Percentiles rank a stretch among this genome's conserved stretches.
phyloP scores from a whole-genome alignment of 257 asterid genomes.

The Nicotiana paniculata region DNA sequence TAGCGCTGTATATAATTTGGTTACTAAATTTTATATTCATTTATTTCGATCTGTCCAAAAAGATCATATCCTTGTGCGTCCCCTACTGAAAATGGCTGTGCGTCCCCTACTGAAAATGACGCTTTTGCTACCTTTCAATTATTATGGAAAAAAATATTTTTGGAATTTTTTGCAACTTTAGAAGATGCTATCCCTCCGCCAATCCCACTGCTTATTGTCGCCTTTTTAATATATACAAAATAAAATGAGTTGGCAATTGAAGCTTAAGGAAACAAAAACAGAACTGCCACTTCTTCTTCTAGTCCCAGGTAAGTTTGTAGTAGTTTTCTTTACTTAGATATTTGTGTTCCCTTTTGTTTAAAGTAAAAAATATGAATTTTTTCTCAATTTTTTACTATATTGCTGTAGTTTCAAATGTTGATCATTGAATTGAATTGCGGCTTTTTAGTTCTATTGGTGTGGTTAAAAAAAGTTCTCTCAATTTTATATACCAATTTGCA shows the following conservation, averaged over 20 bases:
- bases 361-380: neutral
- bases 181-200: neutral
- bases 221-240: neutral
- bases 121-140: neutral
- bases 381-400: neutral
- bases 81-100: neutral
- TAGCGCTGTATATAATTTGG: no score
- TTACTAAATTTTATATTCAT: no score
- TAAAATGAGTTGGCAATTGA: neutral
- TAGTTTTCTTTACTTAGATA: neutral
- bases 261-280: neutral
- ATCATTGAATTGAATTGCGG: neutral
- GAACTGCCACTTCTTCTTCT: neutral
- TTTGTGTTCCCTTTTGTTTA: neutral
- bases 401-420: neutral
- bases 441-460: neutral
- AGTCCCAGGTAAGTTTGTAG: neutral
- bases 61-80: no score
- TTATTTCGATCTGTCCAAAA: no score
- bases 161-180: neutral
- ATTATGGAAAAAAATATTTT: neutral
- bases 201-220: neutral
- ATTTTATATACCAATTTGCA: neutral
- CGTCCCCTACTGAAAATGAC: neutral
- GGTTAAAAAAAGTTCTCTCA: neutral